Evolutionary conservation across 306 rosid species (phyloP).

Genomic region (Biancaea sappan): DNA sequence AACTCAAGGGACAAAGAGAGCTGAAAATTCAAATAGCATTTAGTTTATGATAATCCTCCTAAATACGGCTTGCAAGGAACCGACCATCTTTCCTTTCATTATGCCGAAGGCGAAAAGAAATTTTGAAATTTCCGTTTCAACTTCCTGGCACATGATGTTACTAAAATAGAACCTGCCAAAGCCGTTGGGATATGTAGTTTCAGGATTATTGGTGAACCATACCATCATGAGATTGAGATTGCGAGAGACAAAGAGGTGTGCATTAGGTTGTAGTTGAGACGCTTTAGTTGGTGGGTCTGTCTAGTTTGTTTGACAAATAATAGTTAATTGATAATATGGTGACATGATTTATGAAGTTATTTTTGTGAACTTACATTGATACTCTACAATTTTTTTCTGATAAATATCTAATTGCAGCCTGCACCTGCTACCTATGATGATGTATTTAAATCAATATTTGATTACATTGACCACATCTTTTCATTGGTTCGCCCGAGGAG

Average conservation of each 20-base stretch:
- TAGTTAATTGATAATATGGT: not conserved
- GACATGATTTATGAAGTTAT: not conserved
- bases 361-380: conserved; percentile 11
- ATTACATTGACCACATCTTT: conserved; percentile 87
- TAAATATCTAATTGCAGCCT: conserved; percentile 61
- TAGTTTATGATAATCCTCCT: not conserved
- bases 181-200: conserved; percentile 12
- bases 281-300: not conserved
- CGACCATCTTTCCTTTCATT: not conserved
- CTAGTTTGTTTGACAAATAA: not conserved
- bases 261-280: not conserved
- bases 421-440: conserved; percentile 82
- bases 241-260: not conserved
- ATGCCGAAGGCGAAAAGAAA: not conserved
- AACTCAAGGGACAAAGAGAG: not conserved
- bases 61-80: not conserved
- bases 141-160: not conserved
- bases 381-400: conserved; percentile 23
- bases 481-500: conserved; percentile 93
- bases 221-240: not conserved
- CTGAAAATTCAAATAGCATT: not conserved
- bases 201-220: not conserved
- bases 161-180: not conserved
- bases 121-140: conserved; percentile 25
- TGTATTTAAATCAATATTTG: conserved; percentile 80